phyloP scores from a whole-genome alignment of 257 asterid genomes.

The Forsythia viridissima region DNA sequence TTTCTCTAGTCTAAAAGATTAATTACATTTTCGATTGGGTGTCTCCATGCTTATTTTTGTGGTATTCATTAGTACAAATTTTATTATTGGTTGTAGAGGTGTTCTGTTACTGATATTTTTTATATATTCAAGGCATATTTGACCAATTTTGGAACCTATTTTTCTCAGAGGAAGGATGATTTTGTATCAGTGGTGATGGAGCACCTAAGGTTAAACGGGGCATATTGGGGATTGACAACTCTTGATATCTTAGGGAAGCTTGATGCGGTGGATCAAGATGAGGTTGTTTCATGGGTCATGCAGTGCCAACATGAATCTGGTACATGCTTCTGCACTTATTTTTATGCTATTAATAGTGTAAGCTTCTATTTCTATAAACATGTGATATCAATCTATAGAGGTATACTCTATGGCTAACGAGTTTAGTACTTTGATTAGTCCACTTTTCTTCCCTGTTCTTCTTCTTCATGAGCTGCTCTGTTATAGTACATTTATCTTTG shows the following conservation, averaged over 20 bases:
- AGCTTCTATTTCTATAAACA: neutral
- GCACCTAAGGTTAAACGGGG: constrained; percentile 86
- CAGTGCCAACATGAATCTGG: constrained; percentile 97
- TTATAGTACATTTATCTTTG: neutral
- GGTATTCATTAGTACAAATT: neutral
- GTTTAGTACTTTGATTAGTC: neutral
- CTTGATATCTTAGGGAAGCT: constrained; percentile 83
- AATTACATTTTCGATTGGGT: neutral
- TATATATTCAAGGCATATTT: neutral
- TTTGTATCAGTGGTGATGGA: constrained; percentile 85
- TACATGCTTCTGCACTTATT: constrained; percentile 34
- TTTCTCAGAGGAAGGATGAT: constrained; percentile 66
- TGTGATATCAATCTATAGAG: neutral
- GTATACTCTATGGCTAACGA: neutral
- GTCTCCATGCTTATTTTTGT: neutral
- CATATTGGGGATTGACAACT: constrained; percentile 95
- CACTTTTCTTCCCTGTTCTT: neutral
- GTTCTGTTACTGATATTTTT: neutral
- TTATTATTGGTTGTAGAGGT: neutral
- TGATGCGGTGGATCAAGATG: constrained; percentile 67
- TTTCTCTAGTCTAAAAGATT: neutral
- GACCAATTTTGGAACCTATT: neutral
- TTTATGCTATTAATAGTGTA: neutral
- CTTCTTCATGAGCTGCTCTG: neutral
- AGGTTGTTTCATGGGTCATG: constrained; percentile 82